Percentiles rank a stretch among this genome's conserved stretches.
These are phyloP conservation scores for Monascus ruber DNA, from an alignment of 2,329 filamentous ascomycete species.

Conservation along the genomic window DNA sequence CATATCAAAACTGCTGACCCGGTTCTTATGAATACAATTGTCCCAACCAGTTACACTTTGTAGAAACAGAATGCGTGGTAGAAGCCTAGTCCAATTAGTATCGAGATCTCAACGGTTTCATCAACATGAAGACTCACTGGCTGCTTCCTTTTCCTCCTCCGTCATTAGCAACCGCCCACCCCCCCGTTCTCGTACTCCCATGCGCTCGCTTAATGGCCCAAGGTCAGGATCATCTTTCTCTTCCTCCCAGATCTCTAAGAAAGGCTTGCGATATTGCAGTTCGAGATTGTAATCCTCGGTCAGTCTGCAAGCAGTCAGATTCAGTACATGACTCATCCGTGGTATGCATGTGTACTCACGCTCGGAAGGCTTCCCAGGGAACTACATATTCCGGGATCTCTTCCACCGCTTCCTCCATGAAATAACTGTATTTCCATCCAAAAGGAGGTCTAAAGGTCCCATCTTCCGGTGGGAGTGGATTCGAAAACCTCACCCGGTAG, in stretches of 20 bases:
- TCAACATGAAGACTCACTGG: conserved; percentile 35
- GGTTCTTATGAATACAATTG: not conserved
- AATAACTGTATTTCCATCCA: conserved; percentile 97
- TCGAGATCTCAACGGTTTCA: not conserved
- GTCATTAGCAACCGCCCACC: conserved; percentile 58
- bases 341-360: conserved; percentile 28
- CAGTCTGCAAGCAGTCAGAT: conserved; percentile 33
- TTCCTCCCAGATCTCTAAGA: conserved; percentile 80
- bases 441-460: conserved; percentile 89
- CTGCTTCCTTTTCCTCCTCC: conserved; percentile 84
- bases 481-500: conserved; percentile 81
- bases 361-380: conserved; percentile 94
- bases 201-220: conserved; percentile 81
- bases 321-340: not conserved
- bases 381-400: conserved; percentile 96
- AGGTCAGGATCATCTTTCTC: conserved; percentile 77
- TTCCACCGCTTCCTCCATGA: conserved; percentile 89
- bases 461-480: conserved; percentile 61
- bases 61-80: conserved; percentile 97
- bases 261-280: conserved; percentile 83
- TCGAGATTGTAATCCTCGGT: conserved; percentile 97
- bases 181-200: conserved; percentile 72
- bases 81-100: conserved; percentile 41
- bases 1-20: not conserved
- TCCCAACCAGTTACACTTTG: conserved; percentile 55